Conservation (phyloP, 208 protist species). For the Acanthamoeba lugdunensis region DNA sequence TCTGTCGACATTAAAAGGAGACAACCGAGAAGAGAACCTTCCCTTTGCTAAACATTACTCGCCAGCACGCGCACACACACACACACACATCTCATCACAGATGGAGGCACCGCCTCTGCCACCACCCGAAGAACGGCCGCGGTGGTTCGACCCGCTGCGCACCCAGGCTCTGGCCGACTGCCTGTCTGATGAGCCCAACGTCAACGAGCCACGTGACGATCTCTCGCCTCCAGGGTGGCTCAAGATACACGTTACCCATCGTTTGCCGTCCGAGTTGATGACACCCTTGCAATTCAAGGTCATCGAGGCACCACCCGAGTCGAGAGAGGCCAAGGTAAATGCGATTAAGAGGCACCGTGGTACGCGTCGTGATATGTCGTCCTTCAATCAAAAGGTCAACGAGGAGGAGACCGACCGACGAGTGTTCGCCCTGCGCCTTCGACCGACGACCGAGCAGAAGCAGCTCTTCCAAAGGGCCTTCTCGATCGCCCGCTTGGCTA, state of each 20-base stretch:
- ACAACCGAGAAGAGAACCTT: neutral
- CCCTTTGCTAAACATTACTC: neutral
- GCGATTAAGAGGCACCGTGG: neutral
- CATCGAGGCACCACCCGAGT: neutral
- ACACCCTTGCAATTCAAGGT: conserved; percentile 3
- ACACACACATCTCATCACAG: neutral
- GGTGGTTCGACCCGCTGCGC: neutral
- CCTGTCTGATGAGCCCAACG: neutral
- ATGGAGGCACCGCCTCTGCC: neutral
- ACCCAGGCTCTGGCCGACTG: neutral
- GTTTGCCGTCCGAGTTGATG: neutral
- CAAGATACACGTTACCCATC: neutral
- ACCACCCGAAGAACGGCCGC: neutral
- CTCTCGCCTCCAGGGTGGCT: conserved; percentile 15
- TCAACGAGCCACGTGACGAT: neutral
- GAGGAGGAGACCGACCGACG: neutral
- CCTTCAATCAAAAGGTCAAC: neutral
- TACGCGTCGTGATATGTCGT: neutral
- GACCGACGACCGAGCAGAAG: neutral
- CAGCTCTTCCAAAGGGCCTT: neutral
- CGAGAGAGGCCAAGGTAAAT: neutral
- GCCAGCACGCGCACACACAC: neutral
- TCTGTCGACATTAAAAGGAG: neutral
- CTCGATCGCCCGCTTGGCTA: neutral
- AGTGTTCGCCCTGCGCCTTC: neutral